Base-by-base conservation (phyloP, 2,329 filamentous ascomycete genomes). In the Aureobasidium sp. region DNA sequence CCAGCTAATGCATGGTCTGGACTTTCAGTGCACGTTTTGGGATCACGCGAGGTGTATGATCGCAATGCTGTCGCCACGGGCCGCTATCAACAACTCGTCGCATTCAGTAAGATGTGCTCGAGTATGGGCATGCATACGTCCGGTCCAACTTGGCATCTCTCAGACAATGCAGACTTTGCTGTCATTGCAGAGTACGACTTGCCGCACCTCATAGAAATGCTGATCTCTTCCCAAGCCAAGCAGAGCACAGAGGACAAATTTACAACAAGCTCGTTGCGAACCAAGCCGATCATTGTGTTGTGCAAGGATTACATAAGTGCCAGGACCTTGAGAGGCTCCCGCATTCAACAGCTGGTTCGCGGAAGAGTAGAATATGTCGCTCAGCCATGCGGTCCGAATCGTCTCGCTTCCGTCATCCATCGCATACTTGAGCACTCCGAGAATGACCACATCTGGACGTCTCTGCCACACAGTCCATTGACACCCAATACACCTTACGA, bases 331-430 rank as follows among this genome's bases (percentile, higher is more conserved):
- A 60, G 19, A 22, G 49, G 24, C 39, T 54, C 40, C 24, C 48
- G 40, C 11, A 49, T 60, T 4, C 48, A 57, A 17, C 56, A 60
- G 22, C 42, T 60, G 6, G 31, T 58, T 11, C 56, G 8, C 12
- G 39, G 37, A 4, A 37, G 54, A 19, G 45, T 64, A 0, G 62
- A 61, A 52, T 64, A 61, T 35, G 40, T 64, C 2, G 57, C 50
- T 14, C 62, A 64, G 27, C 62, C 62, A 9, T 64, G 48, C 17
- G 62, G 62, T 19, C 62, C 62, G 8, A 52, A 59, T n/a, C 53
- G 53, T 27, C 58, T 64, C 6, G 39, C 44, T 15, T 37, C 48
- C 12, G 27, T 58, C 24, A 57, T 57, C 29, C 2, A 37, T 14
- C 53, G 37, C 15, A 45, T 57, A 14, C 33, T 60, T 15, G 48